Evolutionary conservation across 1,284 basidiomycete genomes (phyloP).

Genomic region (Apiotrichum brassicae): DNA sequence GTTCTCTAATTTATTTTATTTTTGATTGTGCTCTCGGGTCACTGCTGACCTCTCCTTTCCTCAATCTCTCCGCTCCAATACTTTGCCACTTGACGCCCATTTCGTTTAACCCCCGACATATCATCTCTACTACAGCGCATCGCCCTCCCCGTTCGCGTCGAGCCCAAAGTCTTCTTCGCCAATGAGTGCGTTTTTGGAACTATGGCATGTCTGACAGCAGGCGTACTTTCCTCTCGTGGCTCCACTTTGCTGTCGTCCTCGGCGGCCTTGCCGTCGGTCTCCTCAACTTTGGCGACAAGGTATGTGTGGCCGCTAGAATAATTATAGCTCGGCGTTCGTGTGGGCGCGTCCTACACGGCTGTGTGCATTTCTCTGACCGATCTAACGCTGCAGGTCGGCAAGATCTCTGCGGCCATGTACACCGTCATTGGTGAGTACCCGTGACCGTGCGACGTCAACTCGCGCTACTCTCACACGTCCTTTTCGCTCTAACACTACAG

Average conservation of each 20-base stretch:
- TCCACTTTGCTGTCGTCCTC: slow-evolving; percentile 90
- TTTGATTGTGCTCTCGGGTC: not conserved
- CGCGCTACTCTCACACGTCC: not conserved
- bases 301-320: slow-evolving; percentile 41
- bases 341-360: too few species aligned
- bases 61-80: not conserved
- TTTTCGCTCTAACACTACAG: slow-evolving; percentile 47
- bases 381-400: slow-evolving; percentile 34
- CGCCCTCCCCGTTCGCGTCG: slow-evolving; percentile 86
- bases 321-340: too few species aligned
- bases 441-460: too few species aligned
- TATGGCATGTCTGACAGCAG: slow-evolving; percentile 12
- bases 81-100: too few species aligned
- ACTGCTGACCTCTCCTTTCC: slow-evolving; percentile 19
- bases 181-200: slow-evolving; percentile 60
- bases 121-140: slow-evolving; percentile 55
- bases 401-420: slow-evolving; percentile 48
- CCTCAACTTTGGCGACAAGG: slow-evolving; percentile 92
- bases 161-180: slow-evolving; percentile 85
- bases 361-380: too few species aligned
- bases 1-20: not conserved
- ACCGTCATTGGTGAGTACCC: slow-evolving; percentile 44
- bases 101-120: not conserved
- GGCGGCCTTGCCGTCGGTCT: slow-evolving; percentile 91
- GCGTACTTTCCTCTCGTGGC: slow-evolving; percentile 87